phyloP scores from a whole-genome alignment of 805 yeast species.

The Wickerhamiella spandovensis region DNA sequence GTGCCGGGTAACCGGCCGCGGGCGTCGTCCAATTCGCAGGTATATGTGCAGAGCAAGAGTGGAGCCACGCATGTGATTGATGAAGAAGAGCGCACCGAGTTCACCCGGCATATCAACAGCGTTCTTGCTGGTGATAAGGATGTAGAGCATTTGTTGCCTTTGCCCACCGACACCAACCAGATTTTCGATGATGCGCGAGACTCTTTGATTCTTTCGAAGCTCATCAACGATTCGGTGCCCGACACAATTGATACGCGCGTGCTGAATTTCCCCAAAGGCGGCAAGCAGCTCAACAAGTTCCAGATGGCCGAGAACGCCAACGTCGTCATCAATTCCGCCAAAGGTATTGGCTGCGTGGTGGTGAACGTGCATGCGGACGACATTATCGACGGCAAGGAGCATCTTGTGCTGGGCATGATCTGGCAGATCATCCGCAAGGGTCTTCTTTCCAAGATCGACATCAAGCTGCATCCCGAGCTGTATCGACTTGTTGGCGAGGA shows the following conservation, averaged over 20 bases:
- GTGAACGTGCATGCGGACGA: constrained; percentile 97
- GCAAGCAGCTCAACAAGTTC: constrained; percentile 77
- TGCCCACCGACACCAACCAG: constrained; percentile 89
- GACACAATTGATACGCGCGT: constrained; percentile 98
- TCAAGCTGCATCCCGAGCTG: constrained; percentile 89
- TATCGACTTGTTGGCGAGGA: constrained; percentile 90
- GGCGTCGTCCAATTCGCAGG: constrained; percentile 31
- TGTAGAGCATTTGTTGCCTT: constrained; percentile 73
- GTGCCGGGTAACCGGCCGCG: constrained; percentile 22
- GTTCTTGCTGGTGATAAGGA: constrained; percentile 82
- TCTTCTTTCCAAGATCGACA: constrained; percentile 84
- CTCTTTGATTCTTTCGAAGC: constrained; percentile 82
- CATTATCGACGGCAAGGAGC: constrained; percentile 93
- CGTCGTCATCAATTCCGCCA: constrained; percentile 94
- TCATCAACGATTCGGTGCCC: constrained; percentile 94
- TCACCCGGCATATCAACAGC: constrained; percentile 88
- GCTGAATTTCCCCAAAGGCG: constrained; percentile 70
- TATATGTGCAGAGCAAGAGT: constrained; percentile 74
- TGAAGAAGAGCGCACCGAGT: constrained; percentile 92
- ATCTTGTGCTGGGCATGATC: constrained; percentile 82
- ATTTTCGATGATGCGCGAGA: constrained; percentile 93
- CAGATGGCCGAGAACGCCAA: constrained; percentile 95
- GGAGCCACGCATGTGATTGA: constrained; percentile 94
- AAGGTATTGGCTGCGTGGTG: constrained; percentile 96
- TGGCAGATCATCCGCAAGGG: constrained; percentile 99